These are phyloP conservation scores for Ambrosiella xylebori DNA, from an alignment of 2,329 filamentous ascomycete species.

Conservation along the genomic window DNA sequence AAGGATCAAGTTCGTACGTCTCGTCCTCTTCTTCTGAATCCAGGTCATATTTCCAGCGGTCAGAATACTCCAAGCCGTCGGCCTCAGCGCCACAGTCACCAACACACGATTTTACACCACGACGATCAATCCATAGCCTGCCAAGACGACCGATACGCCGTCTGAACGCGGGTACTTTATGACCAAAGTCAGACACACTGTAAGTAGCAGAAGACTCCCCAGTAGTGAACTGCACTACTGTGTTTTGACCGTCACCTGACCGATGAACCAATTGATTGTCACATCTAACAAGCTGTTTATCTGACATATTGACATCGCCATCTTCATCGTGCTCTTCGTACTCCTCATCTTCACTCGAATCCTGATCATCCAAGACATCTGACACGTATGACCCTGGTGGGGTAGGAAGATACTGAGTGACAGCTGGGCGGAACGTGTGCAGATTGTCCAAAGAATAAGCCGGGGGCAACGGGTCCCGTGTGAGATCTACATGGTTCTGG, in stretches of 20 bases:
- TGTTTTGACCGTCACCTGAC: background rate
- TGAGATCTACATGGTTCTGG: slow-evolving; percentile 72
- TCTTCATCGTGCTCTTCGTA: background rate
- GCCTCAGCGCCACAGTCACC: slow-evolving; percentile 22
- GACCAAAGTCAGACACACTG: background rate
- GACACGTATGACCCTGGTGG: slow-evolving; percentile 40
- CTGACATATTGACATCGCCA: background rate
- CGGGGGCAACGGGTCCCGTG: slow-evolving; percentile 68
- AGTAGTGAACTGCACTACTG: background rate
- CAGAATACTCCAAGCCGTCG: slow-evolving; percentile 23
- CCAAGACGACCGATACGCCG: slow-evolving; percentile 72
- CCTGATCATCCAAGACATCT: slow-evolving; percentile 34
- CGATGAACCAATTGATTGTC: background rate
- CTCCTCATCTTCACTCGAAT: background rate
- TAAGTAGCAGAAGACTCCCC: background rate
- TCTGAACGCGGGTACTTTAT: slow-evolving; percentile 49
- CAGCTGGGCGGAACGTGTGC: slow-evolving; percentile 51
- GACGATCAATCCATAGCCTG: slow-evolving; percentile 74
- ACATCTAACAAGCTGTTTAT: background rate
- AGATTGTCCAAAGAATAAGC: slow-evolving; percentile 45
- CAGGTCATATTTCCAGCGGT: slow-evolving; percentile 75
- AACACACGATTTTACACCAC: slow-evolving; percentile 40
- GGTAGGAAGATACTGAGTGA: slow-evolving; percentile 53
- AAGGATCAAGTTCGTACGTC: slow-evolving; percentile 61
- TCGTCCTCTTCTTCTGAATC: slow-evolving; percentile 76